phyloP scores from a whole-genome alignment of 108 stramenopile genomes.

The Cyclotella kingstonii region DNA sequence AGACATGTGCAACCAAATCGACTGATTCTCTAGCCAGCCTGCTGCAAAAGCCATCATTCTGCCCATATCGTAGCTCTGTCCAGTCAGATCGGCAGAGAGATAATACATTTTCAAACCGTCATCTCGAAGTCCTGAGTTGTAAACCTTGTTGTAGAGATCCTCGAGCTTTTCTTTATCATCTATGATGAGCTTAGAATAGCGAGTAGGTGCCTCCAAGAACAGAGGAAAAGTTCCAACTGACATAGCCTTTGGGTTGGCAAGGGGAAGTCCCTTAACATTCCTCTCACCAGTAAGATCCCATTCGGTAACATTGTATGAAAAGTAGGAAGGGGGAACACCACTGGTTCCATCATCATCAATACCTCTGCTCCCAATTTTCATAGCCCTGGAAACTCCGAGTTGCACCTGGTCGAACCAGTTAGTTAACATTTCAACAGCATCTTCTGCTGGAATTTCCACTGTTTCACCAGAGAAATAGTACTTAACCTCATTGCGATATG shows the following conservation, averaged over 20 bases:
- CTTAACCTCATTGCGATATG: constrained; percentile 72
- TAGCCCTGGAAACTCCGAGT: constrained; percentile 73
- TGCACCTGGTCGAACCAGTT: constrained; percentile 78
- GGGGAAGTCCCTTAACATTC: constrained; percentile 68
- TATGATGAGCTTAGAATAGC: constrained; percentile 92
- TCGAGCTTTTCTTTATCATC: constrained; percentile 69
- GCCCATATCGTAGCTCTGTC: constrained; percentile 93
- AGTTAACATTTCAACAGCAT: constrained; percentile 62
- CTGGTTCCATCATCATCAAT: constrained; percentile 83
- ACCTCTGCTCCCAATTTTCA: constrained; percentile 80
- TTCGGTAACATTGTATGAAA: constrained; percentile 78
- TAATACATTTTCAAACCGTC: constrained; percentile 84
- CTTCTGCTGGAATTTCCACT: constrained; percentile 48
- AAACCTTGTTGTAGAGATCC: constrained; percentile 80
- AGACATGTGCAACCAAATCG: constrained; percentile 97
- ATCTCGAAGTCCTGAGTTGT: constrained; percentile 86
- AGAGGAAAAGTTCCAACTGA: constrained; percentile 85
- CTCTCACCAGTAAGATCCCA: constrained; percentile 60
- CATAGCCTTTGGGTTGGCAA: constrained; percentile 81
- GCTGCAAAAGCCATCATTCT: constrained; percentile 95
- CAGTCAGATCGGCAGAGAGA: constrained; percentile 84
- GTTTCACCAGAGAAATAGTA: constrained; percentile 89
- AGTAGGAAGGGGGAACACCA: constrained; percentile 84
- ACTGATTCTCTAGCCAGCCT: constrained; percentile 96
- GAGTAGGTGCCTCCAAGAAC: constrained; percentile 92